Base-by-base conservation (phyloP, 345 rosid genomes). In the Mangifera indica region DNA sequence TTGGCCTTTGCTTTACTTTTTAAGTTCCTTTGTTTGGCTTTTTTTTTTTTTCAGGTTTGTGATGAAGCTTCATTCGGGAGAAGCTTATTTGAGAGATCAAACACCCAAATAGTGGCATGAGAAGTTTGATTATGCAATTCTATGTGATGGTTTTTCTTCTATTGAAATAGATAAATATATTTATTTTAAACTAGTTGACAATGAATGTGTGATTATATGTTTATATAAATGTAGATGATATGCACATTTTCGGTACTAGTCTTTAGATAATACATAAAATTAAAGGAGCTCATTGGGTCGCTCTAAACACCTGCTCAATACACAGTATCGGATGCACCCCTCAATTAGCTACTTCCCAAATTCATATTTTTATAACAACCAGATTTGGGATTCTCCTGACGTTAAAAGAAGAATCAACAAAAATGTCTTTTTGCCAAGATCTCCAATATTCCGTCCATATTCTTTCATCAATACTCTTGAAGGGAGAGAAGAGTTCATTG, bases 271-370 rank as follows among this genome's bases (percentile, higher is more conserved):
- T n/a, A n/a, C n/a, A n/a, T n/a, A n/a, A n/a, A n/a, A n/a, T n/a
- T n/a, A n/a, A n/a, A n/a, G 72, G 73, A 85, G 72, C 42, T 9
- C 64, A 0, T 69, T 87, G 48, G 87, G 82, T 15, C 81, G 86
- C 20, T 0, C 72, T 3, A 89, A 81, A 59, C 89, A 88, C 46
- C 82, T 86, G 29, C 69, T 92, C 7, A 70, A 84, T 63, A 79
- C 80, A 45, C 97, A 89, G 71, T 88, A 89, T 73, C 76, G 97
- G 24, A 92, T 92, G 97, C 97, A 92, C 79, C 97, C 95, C 7
- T 76, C 82, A 0, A 89, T 92, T 20, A 87, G 93, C 70, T 56
- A 3, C 60, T 89, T 92, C 51, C 95, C 97, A 0, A 92, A 79
- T 67, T 67, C 51, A 48, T 73, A 71, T 6, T 88, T 91, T 72